phyloP scores from a whole-genome alignment of 2,329 filamentous ascomycete genomes.

The Mycosphaerella sp. region DNA sequence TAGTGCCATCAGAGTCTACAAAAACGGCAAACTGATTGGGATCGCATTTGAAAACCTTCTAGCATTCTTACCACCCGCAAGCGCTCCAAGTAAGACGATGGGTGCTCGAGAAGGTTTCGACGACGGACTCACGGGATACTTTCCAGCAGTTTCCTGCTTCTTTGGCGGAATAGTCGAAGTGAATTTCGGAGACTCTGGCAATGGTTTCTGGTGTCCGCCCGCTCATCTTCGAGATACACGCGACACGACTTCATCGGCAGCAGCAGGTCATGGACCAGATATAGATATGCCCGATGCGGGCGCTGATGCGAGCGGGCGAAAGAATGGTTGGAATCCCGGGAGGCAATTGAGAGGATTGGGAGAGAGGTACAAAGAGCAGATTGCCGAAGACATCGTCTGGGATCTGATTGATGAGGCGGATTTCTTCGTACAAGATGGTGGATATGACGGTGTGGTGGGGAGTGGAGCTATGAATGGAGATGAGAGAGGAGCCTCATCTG shows the following conservation, averaged over 20 bases:
- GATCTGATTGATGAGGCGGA: constrained; percentile 94
- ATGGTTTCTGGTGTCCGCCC: constrained; percentile 81
- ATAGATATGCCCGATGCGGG: constrained; percentile 31
- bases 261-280: constrained; percentile 25
- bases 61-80: constrained; percentile 86
- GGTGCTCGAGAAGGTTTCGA: constrained; percentile 79
- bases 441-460: constrained; percentile 33
- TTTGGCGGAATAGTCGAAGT: constrained; percentile 84
- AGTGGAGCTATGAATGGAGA: constrained; percentile 18
- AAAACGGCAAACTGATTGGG: constrained; percentile 81
- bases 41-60: constrained; percentile 83
- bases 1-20: constrained; percentile 82
- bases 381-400: constrained; percentile 87
- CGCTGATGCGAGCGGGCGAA: constrained; percentile 17
- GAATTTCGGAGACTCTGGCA: constrained; percentile 83
- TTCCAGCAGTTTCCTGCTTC: constrained; percentile 88
- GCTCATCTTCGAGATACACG: constrained; percentile 40
- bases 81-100: constrained; percentile 62
- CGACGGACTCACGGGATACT: constrained; percentile 92
- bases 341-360: constrained; percentile 54
- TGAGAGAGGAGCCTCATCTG: constrained; percentile 14
- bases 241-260: background rate
- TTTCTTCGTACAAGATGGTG: constrained; percentile 69
- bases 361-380: constrained; percentile 84
- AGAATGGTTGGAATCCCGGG: constrained; percentile 30